Evolutionary conservation across 495 filamentous ascomycete species (phyloP), one percentile per base, ranked within the genome.

Genomic region (Penicillium paradoxum): DNA sequence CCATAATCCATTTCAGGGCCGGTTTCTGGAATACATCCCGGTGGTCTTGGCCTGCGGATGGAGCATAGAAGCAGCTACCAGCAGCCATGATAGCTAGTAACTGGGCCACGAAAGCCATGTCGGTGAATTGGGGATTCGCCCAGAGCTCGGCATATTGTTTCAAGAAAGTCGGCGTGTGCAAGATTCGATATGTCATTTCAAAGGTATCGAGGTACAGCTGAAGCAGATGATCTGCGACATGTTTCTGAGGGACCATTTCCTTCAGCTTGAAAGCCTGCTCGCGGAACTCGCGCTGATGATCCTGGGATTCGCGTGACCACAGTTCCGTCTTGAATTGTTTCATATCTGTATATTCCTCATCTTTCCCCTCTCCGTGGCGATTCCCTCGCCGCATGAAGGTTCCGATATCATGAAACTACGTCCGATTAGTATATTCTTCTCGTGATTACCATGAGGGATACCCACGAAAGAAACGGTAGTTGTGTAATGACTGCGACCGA

Each of bases 81-180:
- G 80, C 76, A 11, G 72, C 77, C 54, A 83, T 73, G 21, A 82
- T 65, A 7, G 80, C 77, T 33, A 84, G 69, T 4, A 82, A 58
- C 41, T 78, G 78, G 4, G 79, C 68, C 3, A 74, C 59, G n/a
- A 77, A 66, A 14, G 44, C 61, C 38, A 54, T 56, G 11, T 70
- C 66, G 15, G 60, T 53, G 5, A 56, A 57, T 33, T 72, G 64
- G 5, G 68, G 62, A 6, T 67, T 45, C 3, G 58, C 53, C 82
- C 80, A 84, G 58, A 74, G 79, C 4, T 50, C 62, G 17, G 67
- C 64, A 62, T 85, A 84, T 32, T 83, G 74, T 13, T 63, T 55
- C 54, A 72, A 63, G 47, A 86, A 86, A 0, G 67, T 79, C 11
- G 81, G 81, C 2, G 76, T 56, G 51, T 86, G 84, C 10, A 86